Evolutionary conservation across 768 basidiomycete genomes (phyloP).

Genomic region (Suillus sp.): DNA sequence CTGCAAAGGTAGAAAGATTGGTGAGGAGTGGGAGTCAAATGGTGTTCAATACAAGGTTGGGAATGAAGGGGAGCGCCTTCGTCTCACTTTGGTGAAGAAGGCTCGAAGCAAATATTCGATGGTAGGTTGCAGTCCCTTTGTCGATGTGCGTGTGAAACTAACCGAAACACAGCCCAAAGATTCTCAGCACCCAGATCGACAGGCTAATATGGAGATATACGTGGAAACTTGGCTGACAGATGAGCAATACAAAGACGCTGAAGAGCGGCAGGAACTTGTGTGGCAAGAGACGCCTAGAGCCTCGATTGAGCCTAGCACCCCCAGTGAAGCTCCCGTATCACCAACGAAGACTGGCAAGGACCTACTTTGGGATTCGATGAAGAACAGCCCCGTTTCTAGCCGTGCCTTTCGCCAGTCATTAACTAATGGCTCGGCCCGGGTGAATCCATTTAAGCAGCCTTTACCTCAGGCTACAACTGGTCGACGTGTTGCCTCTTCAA

Average conservation of each 20-base stretch:
- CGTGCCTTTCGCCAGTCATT: conserved; percentile 51
- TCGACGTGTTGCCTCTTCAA: conserved; percentile 46
- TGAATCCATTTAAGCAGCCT: conserved; percentile 51
- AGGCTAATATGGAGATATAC: conserved; percentile 67
- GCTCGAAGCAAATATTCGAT: conserved; percentile 69
- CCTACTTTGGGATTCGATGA: conserved; percentile 69
- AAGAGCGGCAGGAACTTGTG: conserved; percentile 58
- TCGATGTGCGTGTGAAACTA: conserved; percentile 3
- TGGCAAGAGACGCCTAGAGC: conserved; percentile 64
- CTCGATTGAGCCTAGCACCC: conserved; percentile 45
- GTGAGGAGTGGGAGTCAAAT: conserved; percentile 77
- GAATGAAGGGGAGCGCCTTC: conserved; percentile 65
- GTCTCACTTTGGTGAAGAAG: conserved; percentile 72
- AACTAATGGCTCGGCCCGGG: conserved; percentile 44
- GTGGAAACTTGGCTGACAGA: conserved; percentile 83
- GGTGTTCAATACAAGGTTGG: conserved; percentile 74
- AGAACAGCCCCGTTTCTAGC: conserved; percentile 40
- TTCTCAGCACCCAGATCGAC: conserved; percentile 75
- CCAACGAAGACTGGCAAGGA: conserved; percentile 57
- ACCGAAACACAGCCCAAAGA: conserved; percentile 60
- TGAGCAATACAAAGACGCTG: conserved; percentile 67
- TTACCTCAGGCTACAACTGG: conserved; percentile 38
- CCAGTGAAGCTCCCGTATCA: conserved; percentile 40
- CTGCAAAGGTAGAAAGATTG: conserved; percentile 61
- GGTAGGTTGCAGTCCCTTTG: conserved; percentile 46